Evolutionary conservation across 192 early-diverging fungal genomes (phyloP).

Genomic region (Phlyctochytrium planicorne): DNA sequence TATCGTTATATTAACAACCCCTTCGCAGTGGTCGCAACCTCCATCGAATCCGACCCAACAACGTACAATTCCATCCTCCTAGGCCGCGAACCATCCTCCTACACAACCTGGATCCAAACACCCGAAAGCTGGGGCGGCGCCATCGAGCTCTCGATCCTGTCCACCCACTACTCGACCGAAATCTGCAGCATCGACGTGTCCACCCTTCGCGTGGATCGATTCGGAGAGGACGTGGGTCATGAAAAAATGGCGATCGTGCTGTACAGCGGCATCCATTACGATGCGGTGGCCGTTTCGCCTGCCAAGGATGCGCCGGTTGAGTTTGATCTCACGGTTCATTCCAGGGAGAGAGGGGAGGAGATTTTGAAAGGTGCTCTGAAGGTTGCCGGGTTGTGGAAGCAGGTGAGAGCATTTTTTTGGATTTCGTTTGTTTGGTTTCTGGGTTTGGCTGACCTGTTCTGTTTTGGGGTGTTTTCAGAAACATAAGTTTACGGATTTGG

Average conservation of each 20-base stretch:
- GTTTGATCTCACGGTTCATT: slow-evolving; percentile 76
- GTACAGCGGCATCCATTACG: slow-evolving; percentile 70
- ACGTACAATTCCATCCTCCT: slow-evolving; percentile 64
- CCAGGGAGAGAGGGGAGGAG: slow-evolving; percentile 23
- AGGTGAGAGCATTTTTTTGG: slow-evolving; percentile 14
- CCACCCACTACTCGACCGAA: slow-evolving; percentile 57
- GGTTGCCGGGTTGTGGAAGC: slow-evolving; percentile 43
- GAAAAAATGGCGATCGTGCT: slow-evolving; percentile 15
- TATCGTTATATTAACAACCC: not conserved
- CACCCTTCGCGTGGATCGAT: slow-evolving; percentile 67
- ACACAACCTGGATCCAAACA: slow-evolving; percentile 67
- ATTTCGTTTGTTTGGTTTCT: not conserved
- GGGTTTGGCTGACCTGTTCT: not conserved
- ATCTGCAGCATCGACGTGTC: slow-evolving; percentile 76
- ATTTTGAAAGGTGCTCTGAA: slow-evolving; percentile 36
- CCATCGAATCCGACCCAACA: slow-evolving; percentile 48
- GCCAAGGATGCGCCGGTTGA: slow-evolving; percentile 48
- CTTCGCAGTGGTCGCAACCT: not conserved
- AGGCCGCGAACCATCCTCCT: slow-evolving; percentile 53
- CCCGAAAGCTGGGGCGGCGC: slow-evolving; percentile 79
- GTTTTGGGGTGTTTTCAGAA: slow-evolving; percentile 33
- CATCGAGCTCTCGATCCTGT: slow-evolving; percentile 78
- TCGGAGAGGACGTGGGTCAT: slow-evolving; percentile 52
- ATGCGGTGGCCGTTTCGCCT: slow-evolving; percentile 71
- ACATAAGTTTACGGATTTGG: slow-evolving; percentile 72